Conservation (phyloP, 2,329 filamentous ascomycete species). For the Diaporthe longicolla region DNA sequence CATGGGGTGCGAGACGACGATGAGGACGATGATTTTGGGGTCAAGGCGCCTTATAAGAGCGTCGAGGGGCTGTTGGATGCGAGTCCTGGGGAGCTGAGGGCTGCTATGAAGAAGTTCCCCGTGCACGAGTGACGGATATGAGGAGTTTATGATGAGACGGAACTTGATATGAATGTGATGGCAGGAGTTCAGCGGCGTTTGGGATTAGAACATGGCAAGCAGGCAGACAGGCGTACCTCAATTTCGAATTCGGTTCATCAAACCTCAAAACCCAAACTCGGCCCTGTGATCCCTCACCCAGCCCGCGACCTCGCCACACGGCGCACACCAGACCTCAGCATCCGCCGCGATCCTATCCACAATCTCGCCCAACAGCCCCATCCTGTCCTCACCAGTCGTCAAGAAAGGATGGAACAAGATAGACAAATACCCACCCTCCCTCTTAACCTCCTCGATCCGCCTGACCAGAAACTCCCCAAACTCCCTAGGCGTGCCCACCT, state of each 20-base stretch:
- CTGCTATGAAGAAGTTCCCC: constrained; percentile 7
- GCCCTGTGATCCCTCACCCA: constrained; percentile 46
- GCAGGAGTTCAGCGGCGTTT: neutral
- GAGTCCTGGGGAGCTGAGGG: neutral
- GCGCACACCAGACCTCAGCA: constrained; percentile 48
- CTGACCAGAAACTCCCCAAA: constrained; percentile 45
- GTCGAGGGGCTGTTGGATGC: constrained; percentile 31
- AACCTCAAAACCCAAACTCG: constrained; percentile 38
- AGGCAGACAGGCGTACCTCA: neutral
- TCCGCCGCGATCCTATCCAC: constrained; percentile 45
- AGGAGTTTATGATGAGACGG: neutral
- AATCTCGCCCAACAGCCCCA: constrained; percentile 47
- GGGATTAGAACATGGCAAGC: neutral
- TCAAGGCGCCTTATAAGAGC: constrained; percentile 22
- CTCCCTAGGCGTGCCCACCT: constrained; percentile 39
- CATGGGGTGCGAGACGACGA: constrained; percentile 1
- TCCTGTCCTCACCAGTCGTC: constrained; percentile 47
- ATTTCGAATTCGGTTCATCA: too few species aligned
- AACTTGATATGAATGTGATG: neutral
- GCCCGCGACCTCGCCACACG: constrained; percentile 47
- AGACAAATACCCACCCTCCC: constrained; percentile 46
- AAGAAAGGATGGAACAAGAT: constrained; percentile 51
- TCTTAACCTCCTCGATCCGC: constrained; percentile 45
- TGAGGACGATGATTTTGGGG: neutral
- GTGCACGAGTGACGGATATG: neutral